These are phyloP conservation scores for Elongisporangium anandrum DNA, from an alignment of 352 stramenopile genomes.

Conservation along the genomic window DNA sequence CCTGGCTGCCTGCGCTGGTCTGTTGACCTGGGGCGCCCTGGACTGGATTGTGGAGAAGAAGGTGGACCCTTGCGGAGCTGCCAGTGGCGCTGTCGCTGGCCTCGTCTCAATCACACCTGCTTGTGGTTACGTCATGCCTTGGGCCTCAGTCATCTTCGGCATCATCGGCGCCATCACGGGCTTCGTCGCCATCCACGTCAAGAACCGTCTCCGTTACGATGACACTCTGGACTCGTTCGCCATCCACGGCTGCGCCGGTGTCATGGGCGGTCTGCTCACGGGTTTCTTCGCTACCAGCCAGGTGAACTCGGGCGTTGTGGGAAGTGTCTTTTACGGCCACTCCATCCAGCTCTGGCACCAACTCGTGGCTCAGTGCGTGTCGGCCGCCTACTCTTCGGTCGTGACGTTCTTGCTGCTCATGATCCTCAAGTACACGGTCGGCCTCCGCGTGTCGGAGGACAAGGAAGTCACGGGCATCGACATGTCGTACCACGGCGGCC, in stretches of 20 bases:
- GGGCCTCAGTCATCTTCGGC: constrained; percentile 67
- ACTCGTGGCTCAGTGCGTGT: constrained; percentile 14
- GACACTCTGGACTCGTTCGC: constrained; percentile 80
- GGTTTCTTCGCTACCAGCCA: constrained; percentile 63
- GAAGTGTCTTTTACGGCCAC: constrained; percentile 28
- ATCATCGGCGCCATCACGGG: constrained; percentile 47
- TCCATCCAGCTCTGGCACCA: constrained; percentile 20
- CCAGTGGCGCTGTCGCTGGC: constrained; percentile 55
- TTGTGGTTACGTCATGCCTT: constrained; percentile 68
- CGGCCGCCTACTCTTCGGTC: constrained; percentile 10
- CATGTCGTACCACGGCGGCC: constrained; percentile 13
- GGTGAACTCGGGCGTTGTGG: constrained; percentile 26
- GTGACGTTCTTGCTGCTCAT: constrained; percentile 7
- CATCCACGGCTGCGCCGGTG: constrained; percentile 64
- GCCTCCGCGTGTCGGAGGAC: constrained; percentile 12
- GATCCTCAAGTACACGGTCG: constrained; percentile 19
- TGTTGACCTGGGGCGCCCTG: constrained; percentile 63
- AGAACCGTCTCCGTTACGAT: constrained; percentile 68
- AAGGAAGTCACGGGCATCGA: constrained; percentile 12
- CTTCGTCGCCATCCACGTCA: constrained; percentile 55
- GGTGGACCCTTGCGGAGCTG: constrained; percentile 58
- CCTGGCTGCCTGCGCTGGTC: constrained; percentile 49
- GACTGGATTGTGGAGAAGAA: constrained; percentile 49
- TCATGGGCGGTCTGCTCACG: constrained; percentile 58
- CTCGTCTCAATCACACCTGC: constrained; percentile 67